Evolutionary conservation across 177 flowering plant species (phyloP).

Genomic region (Vitis hybrid): DNA sequence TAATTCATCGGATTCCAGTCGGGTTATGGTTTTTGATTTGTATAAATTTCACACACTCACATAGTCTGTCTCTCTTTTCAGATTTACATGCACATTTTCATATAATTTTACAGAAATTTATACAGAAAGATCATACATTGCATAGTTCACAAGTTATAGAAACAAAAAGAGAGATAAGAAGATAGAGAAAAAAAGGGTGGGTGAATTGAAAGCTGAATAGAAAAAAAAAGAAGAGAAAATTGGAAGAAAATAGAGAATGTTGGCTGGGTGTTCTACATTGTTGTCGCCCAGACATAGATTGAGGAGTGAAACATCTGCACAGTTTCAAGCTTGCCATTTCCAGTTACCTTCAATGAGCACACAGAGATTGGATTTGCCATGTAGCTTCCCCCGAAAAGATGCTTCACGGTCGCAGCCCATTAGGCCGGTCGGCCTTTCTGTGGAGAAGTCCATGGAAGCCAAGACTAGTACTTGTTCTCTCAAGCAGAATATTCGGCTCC

Average conservation of each 20-base stretch:
- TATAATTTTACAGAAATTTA: slow-evolving; percentile 12
- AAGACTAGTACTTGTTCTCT: slow-evolving; percentile 55
- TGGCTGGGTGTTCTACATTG: slow-evolving; percentile 96
- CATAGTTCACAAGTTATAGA: slow-evolving; percentile 8
- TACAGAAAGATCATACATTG: slow-evolving; percentile 15
- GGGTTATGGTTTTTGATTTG: slow-evolving; percentile 7
- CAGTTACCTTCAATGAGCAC: slow-evolving; percentile 85
- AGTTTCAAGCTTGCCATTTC: slow-evolving; percentile 79
- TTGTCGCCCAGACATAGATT: slow-evolving; percentile 91
- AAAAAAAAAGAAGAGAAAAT: slow-evolving; percentile 11
- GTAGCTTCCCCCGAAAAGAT: slow-evolving; percentile 70
- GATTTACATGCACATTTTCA: background rate
- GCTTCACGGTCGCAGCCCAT: slow-evolving; percentile 56
- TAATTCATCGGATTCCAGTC: slow-evolving; percentile 53
- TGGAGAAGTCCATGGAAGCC: slow-evolving; percentile 53
- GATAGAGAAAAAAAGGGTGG: slow-evolving; percentile 16
- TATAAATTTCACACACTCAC: slow-evolving; percentile 34
- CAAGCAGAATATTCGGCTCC: slow-evolving; percentile 56
- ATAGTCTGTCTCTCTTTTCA: slow-evolving; percentile 23
- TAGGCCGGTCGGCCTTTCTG: slow-evolving; percentile 65
- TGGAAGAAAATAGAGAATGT: slow-evolving; percentile 71
- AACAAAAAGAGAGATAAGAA: slow-evolving; percentile 11
- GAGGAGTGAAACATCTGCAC: slow-evolving; percentile 75
- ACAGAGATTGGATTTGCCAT: slow-evolving; percentile 83
- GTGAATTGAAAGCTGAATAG: slow-evolving; percentile 17